Evolutionary conservation across 768 basidiomycete genomes (phyloP).

Genomic region (Macrolepiota fuliginosa): DNA sequence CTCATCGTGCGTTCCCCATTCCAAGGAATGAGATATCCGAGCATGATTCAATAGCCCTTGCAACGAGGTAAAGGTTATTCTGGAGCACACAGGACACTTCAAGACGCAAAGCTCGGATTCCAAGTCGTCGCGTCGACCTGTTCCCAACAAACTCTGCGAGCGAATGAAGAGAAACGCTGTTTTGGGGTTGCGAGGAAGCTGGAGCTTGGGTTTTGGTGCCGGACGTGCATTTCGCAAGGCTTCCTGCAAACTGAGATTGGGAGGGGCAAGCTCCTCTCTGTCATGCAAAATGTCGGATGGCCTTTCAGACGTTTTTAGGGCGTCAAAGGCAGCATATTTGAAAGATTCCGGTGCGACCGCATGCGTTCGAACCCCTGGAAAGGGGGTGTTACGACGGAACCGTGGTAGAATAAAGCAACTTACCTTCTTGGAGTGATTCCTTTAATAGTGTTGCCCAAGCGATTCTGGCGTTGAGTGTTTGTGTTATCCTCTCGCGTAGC

Average conservation of each 20-base stretch:
- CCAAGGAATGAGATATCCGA: constrained; percentile 44
- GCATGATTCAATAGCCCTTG: constrained; percentile 57
- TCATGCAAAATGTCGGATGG: constrained; percentile 37
- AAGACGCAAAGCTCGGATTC: constrained; percentile 33
- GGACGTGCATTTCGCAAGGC: constrained; percentile 19
- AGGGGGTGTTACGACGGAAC: background rate
- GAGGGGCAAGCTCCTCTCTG: constrained; percentile 26
- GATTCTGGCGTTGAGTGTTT: constrained; percentile 43
- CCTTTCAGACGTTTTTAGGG: constrained; percentile 37
- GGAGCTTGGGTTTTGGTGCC: constrained; percentile 25
- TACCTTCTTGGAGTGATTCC: constrained; percentile 33
- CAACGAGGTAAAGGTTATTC: constrained; percentile 44
- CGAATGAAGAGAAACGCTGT: constrained; percentile 13
- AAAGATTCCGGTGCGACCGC: constrained; percentile 25
- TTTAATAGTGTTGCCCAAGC: constrained; percentile 46
- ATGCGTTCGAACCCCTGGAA: constrained; percentile 8
- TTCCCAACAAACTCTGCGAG: background rate
- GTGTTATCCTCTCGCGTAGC: constrained; percentile 36
- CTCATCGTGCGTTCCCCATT: constrained; percentile 56
- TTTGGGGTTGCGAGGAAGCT: constrained; percentile 4
- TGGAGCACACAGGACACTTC: constrained; percentile 43
- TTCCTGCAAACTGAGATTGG: constrained; percentile 20
- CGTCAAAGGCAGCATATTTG: constrained; percentile 40
- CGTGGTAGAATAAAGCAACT: background rate
- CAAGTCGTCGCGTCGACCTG: background rate